Evolutionary conservation across 2,329 filamentous ascomycete species (phyloP), one percentile per base, ranked within the genome.

Genomic region (Cyclaneusma minus): DNA sequence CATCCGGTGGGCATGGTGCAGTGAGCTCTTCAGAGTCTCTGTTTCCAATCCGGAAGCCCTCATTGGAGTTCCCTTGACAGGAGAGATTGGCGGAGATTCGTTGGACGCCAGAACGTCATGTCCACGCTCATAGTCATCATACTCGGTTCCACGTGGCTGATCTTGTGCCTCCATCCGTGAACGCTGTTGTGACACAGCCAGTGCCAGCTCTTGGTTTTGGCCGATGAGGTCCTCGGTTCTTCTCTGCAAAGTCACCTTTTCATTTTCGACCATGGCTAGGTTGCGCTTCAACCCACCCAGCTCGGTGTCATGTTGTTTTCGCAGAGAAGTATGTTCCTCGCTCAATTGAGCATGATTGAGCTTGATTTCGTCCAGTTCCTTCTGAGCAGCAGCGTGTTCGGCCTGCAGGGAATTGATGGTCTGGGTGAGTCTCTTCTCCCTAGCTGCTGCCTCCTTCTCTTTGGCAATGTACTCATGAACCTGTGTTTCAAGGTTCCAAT

Each of bases 401-500:
- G 72, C 55, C 37, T 75, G 73, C 8, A 76, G 56, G 15, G 70
- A 41, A 32, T 73, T 79, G 26, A 98, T 58, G 25, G 63, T 66
- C 42, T 84, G 77, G 9, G 65, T 72, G 21, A 94, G 62, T 47
- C 80, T 80, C 50, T 83, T 80, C 50, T 94, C 84, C 33, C 78
- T 77, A 44, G 89, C 84, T 9, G 73, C 60, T 1, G 79, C 68
- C 24, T 92, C 82, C 45, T 75, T 82, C 35, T 78, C 67, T 10
- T 68, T 62, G 6, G 76, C 66, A 27, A 79, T 64, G 21, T 87
- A 60, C 35, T 95, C 85, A 42, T 93, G 89, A 13, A 91, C 66
- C 41, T 84, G 81, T 0, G 85, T 92, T 51, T 98, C 89, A 19
- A 98, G 64, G 35, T 80, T 87, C 89, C 89, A 98, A 49, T 95